Base-by-base conservation (phyloP, 1,139 yeast species). In the Candida buenavistaensis region DNA sequence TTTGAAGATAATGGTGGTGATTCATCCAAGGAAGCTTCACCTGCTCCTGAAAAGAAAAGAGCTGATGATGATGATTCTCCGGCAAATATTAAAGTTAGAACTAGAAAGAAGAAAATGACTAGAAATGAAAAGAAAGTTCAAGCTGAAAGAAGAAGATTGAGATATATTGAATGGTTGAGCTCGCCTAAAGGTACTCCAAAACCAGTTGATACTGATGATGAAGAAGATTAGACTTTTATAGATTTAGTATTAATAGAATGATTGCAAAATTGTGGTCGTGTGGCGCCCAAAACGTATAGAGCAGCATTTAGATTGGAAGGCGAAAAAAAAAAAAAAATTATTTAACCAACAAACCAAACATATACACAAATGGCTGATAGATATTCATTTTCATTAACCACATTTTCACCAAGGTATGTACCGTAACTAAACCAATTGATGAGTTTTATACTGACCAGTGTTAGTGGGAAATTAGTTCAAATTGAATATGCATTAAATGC, bases 181-280 rank as follows among this genome's bases (percentile, higher is more conserved):
- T 80, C 95, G 50, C 96, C 97, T 46, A 92, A 92, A 78, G 98
- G 98, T 26, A 92, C 97, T 19, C 97, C 97, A 47, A 84, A 84
- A 57, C 95, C 96, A 8, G 80, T 72, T 16, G 96, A 92, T 55
- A 83, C 97, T 31, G 97, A 92, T 55, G 96, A 87, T 48, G 97
- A 90, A 60, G 92, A 80, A 29, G 32, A 28, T 28, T 80, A 30
- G 50, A 43, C 36, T 37, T 34, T 28, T 13, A 3, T 23, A 19
- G 27, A 12, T 21, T 14, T 10, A 30, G 26, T 20, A 23, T 12
- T 4, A 33, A 26, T 28, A 31, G 28, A 28, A 23, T 17, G 19
- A 17, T 17, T 17, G 19, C 19, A 17, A 24, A 10, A 30, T 13
- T 19, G n/a, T 20, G 14, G 30, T 31, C 29, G 30, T 31, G 30